Conservation (phyloP, 805 yeast species). For the Ogataea zsoltii region DNA sequence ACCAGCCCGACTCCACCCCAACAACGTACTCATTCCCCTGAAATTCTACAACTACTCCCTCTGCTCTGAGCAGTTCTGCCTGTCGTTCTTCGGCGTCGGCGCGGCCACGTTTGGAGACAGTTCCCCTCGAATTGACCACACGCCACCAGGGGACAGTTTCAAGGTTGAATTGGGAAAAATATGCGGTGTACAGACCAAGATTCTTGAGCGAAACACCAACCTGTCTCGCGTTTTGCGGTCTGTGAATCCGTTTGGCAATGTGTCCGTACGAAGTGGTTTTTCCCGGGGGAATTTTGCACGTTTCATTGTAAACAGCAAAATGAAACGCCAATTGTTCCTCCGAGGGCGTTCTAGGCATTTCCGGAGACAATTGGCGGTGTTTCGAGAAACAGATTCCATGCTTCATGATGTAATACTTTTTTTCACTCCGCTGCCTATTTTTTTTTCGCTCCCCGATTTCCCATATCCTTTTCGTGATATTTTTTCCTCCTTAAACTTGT, state of each 20-base stretch:
- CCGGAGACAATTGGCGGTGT: not conserved
- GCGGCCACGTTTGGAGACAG: slow-evolving; percentile 52
- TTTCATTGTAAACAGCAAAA: slow-evolving; percentile 57
- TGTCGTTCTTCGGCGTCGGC: slow-evolving; percentile 48
- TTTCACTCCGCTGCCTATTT: not conserved
- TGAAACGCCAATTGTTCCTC: slow-evolving; percentile 44
- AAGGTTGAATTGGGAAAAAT: slow-evolving; percentile 28
- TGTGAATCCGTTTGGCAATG: slow-evolving; percentile 60
- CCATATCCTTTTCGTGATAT: not conserved
- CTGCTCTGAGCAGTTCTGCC: slow-evolving; percentile 43
- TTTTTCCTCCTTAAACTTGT: not conserved
- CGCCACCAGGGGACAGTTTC: slow-evolving; percentile 79
- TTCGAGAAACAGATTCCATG: too few relatives aligned
- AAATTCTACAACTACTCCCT: slow-evolving; percentile 45
- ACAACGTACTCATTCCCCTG: slow-evolving; percentile 37
- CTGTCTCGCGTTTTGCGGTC: slow-evolving; percentile 69
- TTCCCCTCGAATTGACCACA: slow-evolving; percentile 64
- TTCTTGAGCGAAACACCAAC: slow-evolving; percentile 73
- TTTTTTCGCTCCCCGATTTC: not conserved
- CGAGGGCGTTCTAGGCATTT: slow-evolving; percentile 45
- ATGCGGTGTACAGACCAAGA: slow-evolving; percentile 32
- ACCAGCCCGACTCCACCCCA: slow-evolving; percentile 62
- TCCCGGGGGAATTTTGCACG: slow-evolving; percentile 58
- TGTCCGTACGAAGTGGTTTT: slow-evolving; percentile 73
- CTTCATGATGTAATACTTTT: not conserved